These are phyloP conservation scores for Boletellus emodensis DNA, from an alignment of 768 basidiomycete species.

Conservation along the genomic window DNA sequence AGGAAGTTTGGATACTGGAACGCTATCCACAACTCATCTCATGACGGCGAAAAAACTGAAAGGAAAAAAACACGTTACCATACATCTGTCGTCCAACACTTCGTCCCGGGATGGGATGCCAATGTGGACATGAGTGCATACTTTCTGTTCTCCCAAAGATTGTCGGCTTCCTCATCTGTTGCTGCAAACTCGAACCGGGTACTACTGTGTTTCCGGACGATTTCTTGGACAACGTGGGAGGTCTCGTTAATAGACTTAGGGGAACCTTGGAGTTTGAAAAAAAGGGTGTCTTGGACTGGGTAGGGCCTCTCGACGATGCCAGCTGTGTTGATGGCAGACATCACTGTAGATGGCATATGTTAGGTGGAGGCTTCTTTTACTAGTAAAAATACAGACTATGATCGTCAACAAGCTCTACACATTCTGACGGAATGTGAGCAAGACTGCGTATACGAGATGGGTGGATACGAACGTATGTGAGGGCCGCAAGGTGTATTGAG, in stretches of 20 bases:
- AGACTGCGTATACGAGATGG: neutral
- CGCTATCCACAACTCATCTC: conserved; percentile 34
- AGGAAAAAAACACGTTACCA: conserved; percentile 47
- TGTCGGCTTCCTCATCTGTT: conserved; percentile 69
- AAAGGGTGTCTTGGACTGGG: conserved; percentile 73
- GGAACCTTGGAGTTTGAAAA: conserved; percentile 91
- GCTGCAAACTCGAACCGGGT: conserved; percentile 67
- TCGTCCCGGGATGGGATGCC: conserved; percentile 56
- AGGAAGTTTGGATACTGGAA: conserved; percentile 67
- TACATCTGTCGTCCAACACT: conserved; percentile 86
- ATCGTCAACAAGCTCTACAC: conserved; percentile 83
- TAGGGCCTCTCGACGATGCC: conserved; percentile 59
- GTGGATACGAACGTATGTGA: conserved; percentile 58
- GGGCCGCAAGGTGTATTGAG: conserved; percentile 62
- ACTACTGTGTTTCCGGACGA: conserved; percentile 68
- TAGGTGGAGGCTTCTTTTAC: neutral
- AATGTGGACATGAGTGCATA: conserved; percentile 73
- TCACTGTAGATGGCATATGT: conserved; percentile 43
- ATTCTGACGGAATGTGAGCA: conserved; percentile 47
- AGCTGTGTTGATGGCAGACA: conserved; percentile 68
- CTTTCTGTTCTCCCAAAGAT: conserved; percentile 84
- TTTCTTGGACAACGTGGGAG: conserved; percentile 51
- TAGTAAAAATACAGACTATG: conserved; percentile 41
- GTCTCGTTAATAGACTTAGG: conserved; percentile 53
- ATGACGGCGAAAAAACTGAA: neutral